Base-by-base conservation (phyloP, 352 stramenopile genomes). In the Phytopythium oedochilum region DNA sequence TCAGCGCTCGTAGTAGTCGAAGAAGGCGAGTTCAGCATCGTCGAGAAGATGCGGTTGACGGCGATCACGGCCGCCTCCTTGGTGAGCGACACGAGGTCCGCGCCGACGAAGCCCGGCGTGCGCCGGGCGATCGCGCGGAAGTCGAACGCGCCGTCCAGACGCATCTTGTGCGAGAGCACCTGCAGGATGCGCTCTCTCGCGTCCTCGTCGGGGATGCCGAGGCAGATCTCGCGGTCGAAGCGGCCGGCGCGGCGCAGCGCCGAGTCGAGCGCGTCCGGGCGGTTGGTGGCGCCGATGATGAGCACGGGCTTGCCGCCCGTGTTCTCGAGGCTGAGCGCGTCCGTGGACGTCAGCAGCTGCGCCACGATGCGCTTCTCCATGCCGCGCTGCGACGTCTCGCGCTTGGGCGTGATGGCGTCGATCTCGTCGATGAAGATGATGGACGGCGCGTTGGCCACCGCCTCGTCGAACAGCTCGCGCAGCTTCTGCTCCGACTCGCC, bases 391-490 rank as follows among this genome's bases (percentile, higher is more conserved):
- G 89, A 92, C 6, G 78, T 97, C 65, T 97, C 96, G 57, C 95
- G 73, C 68, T 97, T 97, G 18, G 94, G 93, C 23, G 94, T 97
- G 77, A 98, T 98, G 9, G 94, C 97, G 63, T 99, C 95, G 68
- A 99, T 96, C 66, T 98, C 95, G 60, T 99, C 96, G 61, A 99
- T 98, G 67, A 99, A 99, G 56, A 99, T 91, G 66, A 99, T 98
- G 9, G 96, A 93, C 57, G 89, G 96, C 49, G 89, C 92, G 49
- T 98, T 97, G 38, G 71, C 85, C 47, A 98, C 85, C 0, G 96
- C 96, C 64, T 98, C 91, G 58, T 98, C 93, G 66, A 99, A 99
- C n/a, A 96, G 66, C 38, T 91, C 80, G 15, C 89, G 73, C 31
- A 97, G 62, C 65, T 96, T 94, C 61, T 92, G 83, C 65, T 92